phyloP scores from a whole-genome alignment of 108 stramenopile genomes.

The Licmophora abbreviata region DNA sequence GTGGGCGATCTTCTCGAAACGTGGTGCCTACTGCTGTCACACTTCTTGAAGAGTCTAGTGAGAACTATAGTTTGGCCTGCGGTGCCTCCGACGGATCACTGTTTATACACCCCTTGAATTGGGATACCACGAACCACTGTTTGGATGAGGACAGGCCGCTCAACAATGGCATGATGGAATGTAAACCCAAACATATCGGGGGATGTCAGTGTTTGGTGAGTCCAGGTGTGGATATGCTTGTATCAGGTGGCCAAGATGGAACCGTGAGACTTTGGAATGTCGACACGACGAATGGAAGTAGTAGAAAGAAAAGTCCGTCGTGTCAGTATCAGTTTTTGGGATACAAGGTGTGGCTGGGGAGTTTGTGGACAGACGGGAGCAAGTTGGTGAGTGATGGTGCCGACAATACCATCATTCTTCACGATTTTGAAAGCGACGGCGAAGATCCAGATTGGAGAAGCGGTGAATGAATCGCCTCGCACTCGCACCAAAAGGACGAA shows the following conservation, averaged over 20 bases:
- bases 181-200: slow-evolving; percentile 35
- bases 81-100: slow-evolving; percentile 23
- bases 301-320: slow-evolving; percentile 9
- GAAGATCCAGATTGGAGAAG: slow-evolving; percentile 6
- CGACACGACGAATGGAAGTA: neutral
- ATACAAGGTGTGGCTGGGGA: slow-evolving; percentile 72
- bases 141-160: neutral
- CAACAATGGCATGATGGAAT: neutral
- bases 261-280: slow-evolving; percentile 55
- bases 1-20: neutral
- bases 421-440: slow-evolving; percentile 45
- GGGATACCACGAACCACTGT: neutral
- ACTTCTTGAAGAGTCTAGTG: neutral
- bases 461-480: neutral
- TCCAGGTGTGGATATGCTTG: slow-evolving; percentile 42
- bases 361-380: slow-evolving; percentile 43
- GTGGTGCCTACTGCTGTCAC: too few species aligned
- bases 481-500: too few species aligned
- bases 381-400: slow-evolving; percentile 60
- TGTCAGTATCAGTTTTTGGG: slow-evolving; percentile 57
- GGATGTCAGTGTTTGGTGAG: slow-evolving; percentile 34
- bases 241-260: slow-evolving; percentile 54
- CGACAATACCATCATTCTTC: slow-evolving; percentile 65
- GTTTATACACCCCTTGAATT: slow-evolving; percentile 9
- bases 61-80: slow-evolving; percentile 3